These are phyloP conservation scores for Trichoderma sp. DNA, from an alignment of 2,329 filamentous ascomycete species.

Conservation along the genomic window DNA sequence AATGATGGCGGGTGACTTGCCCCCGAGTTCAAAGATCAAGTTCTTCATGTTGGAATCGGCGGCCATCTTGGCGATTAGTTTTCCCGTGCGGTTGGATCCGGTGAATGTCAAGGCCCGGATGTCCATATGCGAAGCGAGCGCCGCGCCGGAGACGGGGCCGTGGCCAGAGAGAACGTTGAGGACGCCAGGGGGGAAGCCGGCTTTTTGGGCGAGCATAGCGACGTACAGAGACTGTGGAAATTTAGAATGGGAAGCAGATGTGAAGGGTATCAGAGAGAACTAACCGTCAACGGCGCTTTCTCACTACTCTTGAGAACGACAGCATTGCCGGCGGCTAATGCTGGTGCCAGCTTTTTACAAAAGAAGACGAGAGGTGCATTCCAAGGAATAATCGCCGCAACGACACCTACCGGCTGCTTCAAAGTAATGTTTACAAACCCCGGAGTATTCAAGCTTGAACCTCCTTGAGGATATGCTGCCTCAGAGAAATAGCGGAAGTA, in stretches of 20 bases:
- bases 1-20: slow-evolving; percentile 56
- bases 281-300: slow-evolving; percentile 56
- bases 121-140: slow-evolving; percentile 59
- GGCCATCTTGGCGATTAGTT: slow-evolving; percentile 67
- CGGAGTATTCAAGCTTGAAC: neutral
- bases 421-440: slow-evolving; percentile 32
- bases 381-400: slow-evolving; percentile 66
- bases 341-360: slow-evolving; percentile 66
- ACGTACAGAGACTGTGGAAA: slow-evolving; percentile 45
- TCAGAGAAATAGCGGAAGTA: neutral
- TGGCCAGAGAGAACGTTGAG: slow-evolving; percentile 68
- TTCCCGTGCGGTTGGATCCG: slow-evolving; percentile 63
- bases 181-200: slow-evolving; percentile 72
- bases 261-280: neutral
- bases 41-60: slow-evolving; percentile 54
- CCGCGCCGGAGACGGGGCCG: slow-evolving; percentile 61
- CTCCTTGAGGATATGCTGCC: neutral
- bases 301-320: slow-evolving; percentile 59
- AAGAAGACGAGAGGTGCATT: slow-evolving; percentile 48
- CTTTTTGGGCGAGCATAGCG: slow-evolving; percentile 62
- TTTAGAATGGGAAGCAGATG: neutral
- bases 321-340: slow-evolving; percentile 58
- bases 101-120: slow-evolving; percentile 72
- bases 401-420: slow-evolving; percentile 67
- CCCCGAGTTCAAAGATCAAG: slow-evolving; percentile 57